Evolutionary conservation across 2,329 filamentous ascomycete genomes (phyloP).

Genomic region (Plectosphaerella sp.): DNA sequence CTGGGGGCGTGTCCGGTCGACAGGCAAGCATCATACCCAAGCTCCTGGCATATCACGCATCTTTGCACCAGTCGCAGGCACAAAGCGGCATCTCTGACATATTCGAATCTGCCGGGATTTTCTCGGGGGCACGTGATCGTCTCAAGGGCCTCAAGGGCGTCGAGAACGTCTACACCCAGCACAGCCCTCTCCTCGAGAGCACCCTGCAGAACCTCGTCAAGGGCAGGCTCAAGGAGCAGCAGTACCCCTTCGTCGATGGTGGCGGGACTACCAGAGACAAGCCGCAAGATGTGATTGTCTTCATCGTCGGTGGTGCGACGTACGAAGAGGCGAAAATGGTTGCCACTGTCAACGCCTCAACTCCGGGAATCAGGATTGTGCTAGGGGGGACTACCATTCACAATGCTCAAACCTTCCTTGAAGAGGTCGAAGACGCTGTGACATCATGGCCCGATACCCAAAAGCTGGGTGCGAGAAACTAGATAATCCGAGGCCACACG

Average conservation of each 20-base stretch:
- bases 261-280: constrained; percentile 86
- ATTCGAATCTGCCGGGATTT: constrained; percentile 88
- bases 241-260: constrained; percentile 92
- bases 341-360: constrained; percentile 88
- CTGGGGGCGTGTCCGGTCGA: constrained; percentile 72
- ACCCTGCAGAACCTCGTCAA: constrained; percentile 93
- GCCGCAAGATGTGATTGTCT: constrained; percentile 92
- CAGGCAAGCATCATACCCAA: constrained; percentile 78
- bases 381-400: constrained; percentile 84
- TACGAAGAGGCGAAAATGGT: constrained; percentile 98
- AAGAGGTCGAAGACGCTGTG: constrained; percentile 88
- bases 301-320: constrained; percentile 88
- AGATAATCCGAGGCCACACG: too few species aligned
- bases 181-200: constrained; percentile 80
- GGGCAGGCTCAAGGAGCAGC: constrained; percentile 76
- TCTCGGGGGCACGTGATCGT: constrained; percentile 79
- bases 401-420: constrained; percentile 82
- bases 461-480: constrained; percentile 10
- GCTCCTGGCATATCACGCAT: constrained; percentile 79
- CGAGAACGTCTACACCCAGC: constrained; percentile 98
- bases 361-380: constrained; percentile 83
- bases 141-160: constrained; percentile 96
- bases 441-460: constrained; percentile 73
- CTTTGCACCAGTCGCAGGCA: constrained; percentile 73
- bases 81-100: constrained; percentile 81